A percentile compares a stretch with the other conserved stretches of the same genome.
Evolutionary conservation across 768 basidiomycete genomes (phyloP).

Genomic region (Panaeolus cyanescens): DNA sequence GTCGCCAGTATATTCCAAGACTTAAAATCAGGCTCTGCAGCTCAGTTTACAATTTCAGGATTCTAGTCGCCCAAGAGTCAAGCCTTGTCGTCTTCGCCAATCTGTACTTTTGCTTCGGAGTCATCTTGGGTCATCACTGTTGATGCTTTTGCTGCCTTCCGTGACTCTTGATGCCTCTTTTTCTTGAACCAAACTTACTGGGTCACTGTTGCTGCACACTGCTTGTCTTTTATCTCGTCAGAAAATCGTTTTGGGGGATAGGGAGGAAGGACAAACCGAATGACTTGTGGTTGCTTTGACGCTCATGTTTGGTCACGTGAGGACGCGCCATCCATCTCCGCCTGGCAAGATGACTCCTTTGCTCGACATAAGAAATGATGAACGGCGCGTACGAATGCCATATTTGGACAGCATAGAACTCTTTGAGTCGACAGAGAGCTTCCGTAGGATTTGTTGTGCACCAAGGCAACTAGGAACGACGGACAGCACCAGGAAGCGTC

Average conservation of each 20-base stretch:
- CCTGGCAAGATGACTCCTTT: neutral
- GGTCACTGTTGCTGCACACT: neutral
- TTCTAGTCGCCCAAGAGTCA: too few species aligned
- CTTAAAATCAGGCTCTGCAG: too few species aligned
- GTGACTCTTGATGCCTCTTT: neutral
- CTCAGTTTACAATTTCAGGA: too few species aligned
- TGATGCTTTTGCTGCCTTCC: neutral
- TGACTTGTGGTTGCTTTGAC: neutral
- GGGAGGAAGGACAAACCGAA: neutral
- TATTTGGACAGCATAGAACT: too few species aligned
- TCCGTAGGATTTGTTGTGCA: too few species aligned
- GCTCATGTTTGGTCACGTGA: neutral
- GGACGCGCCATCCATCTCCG: neutral
- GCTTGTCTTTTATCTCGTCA: neutral
- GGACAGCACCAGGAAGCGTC: too few species aligned
- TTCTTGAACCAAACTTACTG: neutral
- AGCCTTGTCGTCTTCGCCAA: neutral
- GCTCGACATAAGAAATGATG: too few species aligned
- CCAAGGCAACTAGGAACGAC: too few species aligned
- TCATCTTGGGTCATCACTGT: neutral
- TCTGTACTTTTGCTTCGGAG: neutral
- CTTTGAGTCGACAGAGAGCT: too few species aligned
- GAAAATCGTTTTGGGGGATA: neutral
- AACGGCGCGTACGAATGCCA: too few species aligned
- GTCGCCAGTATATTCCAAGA: too few species aligned